phyloP scores from a whole-genome alignment of 805 yeast genomes.

The Candida ovalis region DNA sequence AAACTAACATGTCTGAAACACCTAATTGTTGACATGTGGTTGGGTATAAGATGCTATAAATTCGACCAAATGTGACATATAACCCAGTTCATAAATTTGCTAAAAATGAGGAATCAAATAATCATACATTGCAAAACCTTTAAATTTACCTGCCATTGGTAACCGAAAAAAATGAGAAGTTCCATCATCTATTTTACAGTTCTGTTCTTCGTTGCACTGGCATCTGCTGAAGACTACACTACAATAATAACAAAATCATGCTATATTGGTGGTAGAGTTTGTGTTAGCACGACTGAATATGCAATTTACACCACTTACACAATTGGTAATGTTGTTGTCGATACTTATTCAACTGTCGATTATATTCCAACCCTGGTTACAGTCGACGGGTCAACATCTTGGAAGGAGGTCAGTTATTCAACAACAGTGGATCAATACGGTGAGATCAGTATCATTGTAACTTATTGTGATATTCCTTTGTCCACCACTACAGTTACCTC shows the following conservation, averaged over 20 bases:
- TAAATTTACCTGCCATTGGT: no score
- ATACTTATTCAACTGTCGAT: constrained; percentile 6
- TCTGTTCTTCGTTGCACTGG: neutral
- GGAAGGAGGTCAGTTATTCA: constrained; percentile 19
- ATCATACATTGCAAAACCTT: no score
- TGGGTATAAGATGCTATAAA: no score
- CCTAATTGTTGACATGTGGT: no score
- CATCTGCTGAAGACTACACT: constrained; percentile 14
- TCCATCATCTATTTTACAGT: neutral
- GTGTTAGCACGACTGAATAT: constrained; percentile 17
- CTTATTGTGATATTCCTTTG: constrained; percentile 23
- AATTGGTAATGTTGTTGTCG: constrained; percentile 5
- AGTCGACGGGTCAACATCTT: constrained; percentile 2
- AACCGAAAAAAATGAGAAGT: no score
- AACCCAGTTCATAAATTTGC: no score
- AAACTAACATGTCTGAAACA: no score
- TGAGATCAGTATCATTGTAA: constrained; percentile 14
- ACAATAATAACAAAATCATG: constrained; percentile 14
- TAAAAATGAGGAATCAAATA: no score
- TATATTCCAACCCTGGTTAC: constrained; percentile 19
- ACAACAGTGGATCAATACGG: constrained; percentile 18
- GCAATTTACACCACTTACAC: constrained; percentile 13
- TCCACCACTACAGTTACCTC: constrained; percentile 8
- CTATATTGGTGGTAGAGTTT: constrained; percentile 17
- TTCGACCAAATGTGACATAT: no score